A percentile compares a stretch with the other conserved stretches of the same genome.
phyloP scores from a whole-genome alignment of 2,329 filamentous ascomycete species.

The Colletotrichum simmondsii region DNA sequence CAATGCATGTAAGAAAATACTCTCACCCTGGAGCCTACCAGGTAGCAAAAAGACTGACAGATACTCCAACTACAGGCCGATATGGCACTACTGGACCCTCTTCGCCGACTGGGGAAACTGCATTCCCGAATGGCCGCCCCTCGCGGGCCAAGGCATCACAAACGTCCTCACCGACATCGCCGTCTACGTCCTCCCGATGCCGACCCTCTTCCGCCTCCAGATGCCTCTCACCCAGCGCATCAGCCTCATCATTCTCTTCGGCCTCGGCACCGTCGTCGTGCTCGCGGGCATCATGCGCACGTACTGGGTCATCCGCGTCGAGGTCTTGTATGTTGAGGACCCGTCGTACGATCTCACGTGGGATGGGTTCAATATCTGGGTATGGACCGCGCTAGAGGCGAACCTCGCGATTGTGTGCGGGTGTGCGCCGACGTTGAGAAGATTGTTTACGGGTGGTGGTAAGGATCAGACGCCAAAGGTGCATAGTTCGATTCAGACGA shows the following conservation, averaged over 20 bases:
- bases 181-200: conserved; percentile 50
- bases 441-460: conserved; percentile 28
- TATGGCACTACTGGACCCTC: conserved; percentile 44
- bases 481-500: conserved; percentile 4
- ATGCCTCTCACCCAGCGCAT: conserved; percentile 48
- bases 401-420: conserved; percentile 54
- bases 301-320: conserved; percentile 45
- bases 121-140: conserved; percentile 41
- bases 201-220: conserved; percentile 44
- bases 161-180: conserved; percentile 47
- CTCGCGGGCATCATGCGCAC: conserved; percentile 48
- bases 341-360: conserved; percentile 53
- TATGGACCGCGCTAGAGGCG: conserved; percentile 54
- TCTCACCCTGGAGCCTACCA: not conserved
- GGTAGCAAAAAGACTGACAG: not conserved
- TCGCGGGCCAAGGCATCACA: conserved; percentile 44
- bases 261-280: conserved; percentile 49
- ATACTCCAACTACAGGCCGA: conserved; percentile 25
- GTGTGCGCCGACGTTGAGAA: conserved; percentile 48
- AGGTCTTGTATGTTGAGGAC: conserved; percentile 37
- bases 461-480: not conserved
- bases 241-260: conserved; percentile 49
- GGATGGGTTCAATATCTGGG: conserved; percentile 52
- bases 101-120: conserved; percentile 38
- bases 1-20: conserved; percentile 45